Conservation (phyloP, 2,329 filamentous ascomycete genomes). For the Calonectria crousiana region DNA sequence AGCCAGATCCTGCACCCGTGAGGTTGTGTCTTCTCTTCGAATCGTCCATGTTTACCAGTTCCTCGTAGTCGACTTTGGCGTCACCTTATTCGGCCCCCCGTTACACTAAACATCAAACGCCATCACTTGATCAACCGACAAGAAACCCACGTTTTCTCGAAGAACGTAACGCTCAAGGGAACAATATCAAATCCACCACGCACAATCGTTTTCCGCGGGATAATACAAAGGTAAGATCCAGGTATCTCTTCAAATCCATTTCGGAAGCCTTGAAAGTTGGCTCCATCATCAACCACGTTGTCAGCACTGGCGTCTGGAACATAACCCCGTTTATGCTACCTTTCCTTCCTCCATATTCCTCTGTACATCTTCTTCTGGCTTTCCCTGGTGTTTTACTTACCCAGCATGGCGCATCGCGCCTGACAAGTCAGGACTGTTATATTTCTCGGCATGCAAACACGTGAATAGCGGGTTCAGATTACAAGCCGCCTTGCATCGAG, state of each 20-base stretch:
- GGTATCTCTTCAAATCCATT: constrained; percentile 23
- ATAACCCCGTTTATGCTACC: background rate
- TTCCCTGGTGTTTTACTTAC: background rate
- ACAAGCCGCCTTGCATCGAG: background rate
- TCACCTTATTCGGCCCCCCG: constrained; percentile 32
- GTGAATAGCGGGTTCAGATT: background rate
- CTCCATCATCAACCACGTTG: background rate
- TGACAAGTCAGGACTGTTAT: background rate
- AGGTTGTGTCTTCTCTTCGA: constrained; percentile 44
- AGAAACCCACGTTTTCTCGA: constrained; percentile 23
- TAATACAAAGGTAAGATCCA: constrained; percentile 38
- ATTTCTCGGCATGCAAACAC: background rate
- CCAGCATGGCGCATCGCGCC: too few species aligned
- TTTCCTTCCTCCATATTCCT: background rate
- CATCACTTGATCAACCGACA: constrained; percentile 30
- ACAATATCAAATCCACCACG: constrained; percentile 2
- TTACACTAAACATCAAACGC: constrained; percentile 41
- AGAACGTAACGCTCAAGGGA: constrained; percentile 23
- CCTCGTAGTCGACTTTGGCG: constrained; percentile 33
- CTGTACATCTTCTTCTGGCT: background rate
- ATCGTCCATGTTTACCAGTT: constrained; percentile 37
- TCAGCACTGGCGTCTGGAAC: background rate
- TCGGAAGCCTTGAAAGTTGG: background rate
- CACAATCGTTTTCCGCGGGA: constrained; percentile 11
- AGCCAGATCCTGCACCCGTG: constrained; percentile 50